phyloP scores from a whole-genome alignment of 495 filamentous ascomycete species.

The Physcia stellaris region DNA sequence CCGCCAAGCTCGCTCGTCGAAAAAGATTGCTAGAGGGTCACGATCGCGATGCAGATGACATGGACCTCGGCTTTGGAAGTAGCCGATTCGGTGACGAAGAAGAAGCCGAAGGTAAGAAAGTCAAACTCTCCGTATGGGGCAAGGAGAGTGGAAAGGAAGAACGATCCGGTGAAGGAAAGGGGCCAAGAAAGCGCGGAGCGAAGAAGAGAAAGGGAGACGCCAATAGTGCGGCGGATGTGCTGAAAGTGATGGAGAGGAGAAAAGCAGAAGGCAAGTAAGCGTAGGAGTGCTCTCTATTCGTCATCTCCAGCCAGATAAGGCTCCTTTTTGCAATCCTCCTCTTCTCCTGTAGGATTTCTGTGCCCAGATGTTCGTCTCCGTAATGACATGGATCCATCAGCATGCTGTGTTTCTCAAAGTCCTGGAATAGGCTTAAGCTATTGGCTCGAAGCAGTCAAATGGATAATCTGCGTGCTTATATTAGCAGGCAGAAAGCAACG shows the following conservation, averaged over 20 bases:
- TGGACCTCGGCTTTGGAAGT: constrained; percentile 88
- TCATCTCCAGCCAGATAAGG: no score
- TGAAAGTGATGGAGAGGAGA: constrained; percentile 64
- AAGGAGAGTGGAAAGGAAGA: constrained; percentile 40
- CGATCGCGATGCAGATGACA: constrained; percentile 76
- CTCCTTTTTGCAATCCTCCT: no score
- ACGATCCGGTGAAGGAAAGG: constrained; percentile 32
- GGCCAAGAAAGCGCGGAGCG: constrained; percentile 62
- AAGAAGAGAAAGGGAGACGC: constrained; percentile 83
- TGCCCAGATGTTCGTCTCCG: no score
- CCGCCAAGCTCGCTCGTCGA: constrained; percentile 46
- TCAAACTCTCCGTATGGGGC: constrained; percentile 56
- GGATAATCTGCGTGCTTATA: no score
- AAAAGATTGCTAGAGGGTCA: constrained; percentile 62
- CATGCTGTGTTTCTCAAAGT: no score
- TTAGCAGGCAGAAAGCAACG: no score
- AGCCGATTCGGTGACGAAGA: constrained; percentile 71
- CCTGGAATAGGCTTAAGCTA: no score
- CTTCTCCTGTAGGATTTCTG: no score
- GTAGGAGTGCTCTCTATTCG: no score
- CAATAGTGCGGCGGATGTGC: constrained; percentile 66
- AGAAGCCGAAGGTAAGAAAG: constrained; percentile 51
- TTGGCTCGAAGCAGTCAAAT: no score
- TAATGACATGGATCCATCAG: no score
- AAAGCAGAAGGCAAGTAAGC: constrained; percentile 21